These are phyloP conservation scores for Ceratonia siliqua DNA, from an alignment of 306 rosid species.

Conservation along the genomic window DNA sequence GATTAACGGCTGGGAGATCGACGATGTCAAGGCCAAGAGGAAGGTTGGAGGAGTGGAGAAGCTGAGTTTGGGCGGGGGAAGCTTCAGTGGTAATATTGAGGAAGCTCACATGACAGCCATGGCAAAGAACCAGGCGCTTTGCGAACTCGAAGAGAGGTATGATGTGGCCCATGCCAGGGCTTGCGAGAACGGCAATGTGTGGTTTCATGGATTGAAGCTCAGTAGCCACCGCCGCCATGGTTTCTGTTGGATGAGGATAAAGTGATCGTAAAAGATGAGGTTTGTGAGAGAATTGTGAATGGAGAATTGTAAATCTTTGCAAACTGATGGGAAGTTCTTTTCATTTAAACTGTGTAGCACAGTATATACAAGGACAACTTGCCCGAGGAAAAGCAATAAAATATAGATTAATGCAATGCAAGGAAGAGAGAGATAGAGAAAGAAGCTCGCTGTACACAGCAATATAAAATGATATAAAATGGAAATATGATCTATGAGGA, in stretches of 20 bases:
- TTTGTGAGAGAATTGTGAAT: background rate
- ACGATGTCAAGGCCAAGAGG: slow-evolving; percentile 33
- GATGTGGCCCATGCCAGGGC: slow-evolving; percentile 58
- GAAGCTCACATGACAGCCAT: slow-evolving; percentile 45
- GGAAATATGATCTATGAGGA: no score
- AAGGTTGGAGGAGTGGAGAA: slow-evolving; percentile 33
- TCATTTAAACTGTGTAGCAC: no score
- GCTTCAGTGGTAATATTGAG: slow-evolving; percentile 52
- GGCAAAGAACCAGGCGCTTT: slow-evolving; percentile 38
- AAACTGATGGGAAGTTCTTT: no score
- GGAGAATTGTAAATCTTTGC: no score
- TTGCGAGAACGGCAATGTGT: slow-evolving; percentile 41
- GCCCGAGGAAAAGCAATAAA: no score
- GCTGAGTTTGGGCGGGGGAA: slow-evolving; percentile 40
- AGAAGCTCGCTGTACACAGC: no score
- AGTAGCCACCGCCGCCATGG: background rate
- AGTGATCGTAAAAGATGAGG: background rate
- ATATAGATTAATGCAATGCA: no score
- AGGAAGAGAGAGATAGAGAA: no score
- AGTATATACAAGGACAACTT: no score
- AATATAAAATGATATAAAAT: no score
- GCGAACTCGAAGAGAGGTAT: slow-evolving; percentile 46
- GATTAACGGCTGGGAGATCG: slow-evolving; percentile 36
- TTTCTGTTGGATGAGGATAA: no score
- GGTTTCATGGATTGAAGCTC: background rate